These are phyloP conservation scores for Closterium sp. DNA, from an alignment of 139 green algal genomes.

Conservation along the genomic window DNA sequence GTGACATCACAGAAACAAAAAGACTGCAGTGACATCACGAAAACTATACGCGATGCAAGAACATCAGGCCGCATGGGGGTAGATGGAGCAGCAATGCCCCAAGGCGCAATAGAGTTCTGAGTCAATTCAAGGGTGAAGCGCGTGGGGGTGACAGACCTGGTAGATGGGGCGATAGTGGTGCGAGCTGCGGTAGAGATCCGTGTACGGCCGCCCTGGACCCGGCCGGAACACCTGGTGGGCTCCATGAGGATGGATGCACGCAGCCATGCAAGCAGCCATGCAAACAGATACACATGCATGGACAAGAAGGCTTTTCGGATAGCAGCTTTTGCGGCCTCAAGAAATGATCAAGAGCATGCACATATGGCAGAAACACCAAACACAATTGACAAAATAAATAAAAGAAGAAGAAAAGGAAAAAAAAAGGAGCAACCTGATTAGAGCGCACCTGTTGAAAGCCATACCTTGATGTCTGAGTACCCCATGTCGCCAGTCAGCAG, in stretches of 20 bases:
- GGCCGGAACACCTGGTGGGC: slow-evolving; percentile 1
- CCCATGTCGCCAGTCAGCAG: slow-evolving; percentile 34
- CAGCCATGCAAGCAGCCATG: too few relatives aligned
- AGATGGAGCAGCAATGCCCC: neutral
- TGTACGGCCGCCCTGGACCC: slow-evolving; percentile 11
- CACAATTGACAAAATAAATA: too few relatives aligned
- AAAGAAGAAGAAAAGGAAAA: too few relatives aligned
- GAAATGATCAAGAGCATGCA: neutral
- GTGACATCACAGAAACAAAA: too few relatives aligned
- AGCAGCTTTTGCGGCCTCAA: neutral
- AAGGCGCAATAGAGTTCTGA: too few relatives aligned
- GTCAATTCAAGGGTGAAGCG: too few relatives aligned
- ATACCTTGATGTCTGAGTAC: slow-evolving; percentile 44
- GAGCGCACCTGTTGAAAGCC: too few relatives aligned
- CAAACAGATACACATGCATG: neutral
- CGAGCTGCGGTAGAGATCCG: slow-evolving; percentile 21
- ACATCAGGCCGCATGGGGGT: neutral
- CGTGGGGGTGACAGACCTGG: neutral
- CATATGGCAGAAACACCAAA: too few relatives aligned
- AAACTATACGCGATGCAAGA: too few relatives aligned
- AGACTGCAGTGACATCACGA: too few relatives aligned
- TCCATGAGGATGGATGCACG: too few relatives aligned
- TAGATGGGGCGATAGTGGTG: slow-evolving; percentile 10
- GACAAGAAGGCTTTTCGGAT: neutral
- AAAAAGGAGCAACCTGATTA: too few relatives aligned